phyloP scores from a whole-genome alignment of 2,329 filamentous ascomycete species.

The Lachnellula cervina region DNA sequence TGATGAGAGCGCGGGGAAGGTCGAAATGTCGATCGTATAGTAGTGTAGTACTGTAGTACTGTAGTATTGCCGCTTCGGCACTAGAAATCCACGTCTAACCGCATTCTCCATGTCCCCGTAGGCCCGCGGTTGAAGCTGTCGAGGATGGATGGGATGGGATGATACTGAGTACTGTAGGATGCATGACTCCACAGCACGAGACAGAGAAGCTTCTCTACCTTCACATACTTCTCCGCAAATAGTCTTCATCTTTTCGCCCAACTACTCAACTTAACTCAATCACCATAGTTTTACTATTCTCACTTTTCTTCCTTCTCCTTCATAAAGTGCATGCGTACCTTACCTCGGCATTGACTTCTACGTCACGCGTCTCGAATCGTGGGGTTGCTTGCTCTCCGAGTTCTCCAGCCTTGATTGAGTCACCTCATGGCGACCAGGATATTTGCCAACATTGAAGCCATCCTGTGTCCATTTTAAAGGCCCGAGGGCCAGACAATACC shows the following conservation, averaged over 20 bases:
- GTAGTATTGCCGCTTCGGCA: conserved; percentile 3
- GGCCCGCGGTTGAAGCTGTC: not conserved
- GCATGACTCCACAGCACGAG: not conserved
- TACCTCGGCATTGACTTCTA: conserved; percentile 12
- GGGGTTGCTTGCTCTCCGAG: not conserved
- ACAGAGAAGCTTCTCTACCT: not conserved
- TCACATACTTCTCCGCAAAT: not conserved
- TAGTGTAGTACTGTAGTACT: no score
- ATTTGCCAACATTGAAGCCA: conserved; percentile 15
- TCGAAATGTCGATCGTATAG: not conserved
- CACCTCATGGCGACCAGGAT: conserved; percentile 14
- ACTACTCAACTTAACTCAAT: not conserved
- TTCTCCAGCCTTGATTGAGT: not conserved
- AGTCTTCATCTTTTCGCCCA: not conserved
- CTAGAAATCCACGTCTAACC: not conserved
- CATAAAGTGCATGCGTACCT: not conserved
- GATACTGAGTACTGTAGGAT: no score
- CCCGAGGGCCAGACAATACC: conserved; percentile 24
- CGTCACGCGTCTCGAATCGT: conserved; percentile 7
- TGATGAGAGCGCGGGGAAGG: not conserved
- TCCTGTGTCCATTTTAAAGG: conserved; percentile 20
- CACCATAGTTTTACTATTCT: not conserved
- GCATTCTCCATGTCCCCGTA: not conserved
- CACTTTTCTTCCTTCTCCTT: not conserved
- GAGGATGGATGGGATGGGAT: not conserved